Evolutionary conservation across 768 basidiomycete genomes (phyloP).

Genomic region (Sporobolomyces pararoseus): DNA sequence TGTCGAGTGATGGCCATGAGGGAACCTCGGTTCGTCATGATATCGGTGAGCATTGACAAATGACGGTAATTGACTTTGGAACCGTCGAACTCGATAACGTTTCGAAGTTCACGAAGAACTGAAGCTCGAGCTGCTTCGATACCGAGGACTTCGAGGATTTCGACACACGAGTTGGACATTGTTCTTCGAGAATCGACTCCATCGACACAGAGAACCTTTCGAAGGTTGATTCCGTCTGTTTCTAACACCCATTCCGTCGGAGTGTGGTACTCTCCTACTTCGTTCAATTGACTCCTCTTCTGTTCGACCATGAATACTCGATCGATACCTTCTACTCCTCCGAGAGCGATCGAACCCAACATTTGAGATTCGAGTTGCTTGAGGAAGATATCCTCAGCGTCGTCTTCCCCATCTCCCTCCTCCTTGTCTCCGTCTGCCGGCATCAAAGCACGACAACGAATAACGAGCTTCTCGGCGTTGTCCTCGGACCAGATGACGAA

Average conservation of each 20-base stretch:
- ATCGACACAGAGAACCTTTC: slow-evolving; percentile 89
- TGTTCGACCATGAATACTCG: slow-evolving; percentile 91
- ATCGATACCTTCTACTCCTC: slow-evolving; percentile 84
- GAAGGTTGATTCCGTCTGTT: slow-evolving; percentile 93
- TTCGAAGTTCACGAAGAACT: slow-evolving; percentile 86
- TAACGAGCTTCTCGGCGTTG: slow-evolving; percentile 92
- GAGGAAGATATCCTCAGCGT: slow-evolving; percentile 93
- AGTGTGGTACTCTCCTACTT: slow-evolving; percentile 58
- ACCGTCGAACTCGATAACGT: slow-evolving; percentile 98
- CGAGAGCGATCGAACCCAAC: slow-evolving; percentile 88
- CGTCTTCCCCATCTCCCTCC: slow-evolving; percentile 57
- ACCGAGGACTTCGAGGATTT: slow-evolving; percentile 88
- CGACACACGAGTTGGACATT: slow-evolving; percentile 94
- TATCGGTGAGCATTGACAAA: slow-evolving; percentile 88
- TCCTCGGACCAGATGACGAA: slow-evolving; percentile 99
- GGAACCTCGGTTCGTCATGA: slow-evolving; percentile 91
- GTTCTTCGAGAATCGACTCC: slow-evolving; percentile 91
- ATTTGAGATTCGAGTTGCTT: slow-evolving; percentile 94
- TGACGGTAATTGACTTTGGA: slow-evolving; percentile 99
- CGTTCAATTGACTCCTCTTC: slow-evolving; percentile 64
- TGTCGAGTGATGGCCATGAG: slow-evolving; percentile 99
- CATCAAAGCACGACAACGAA: slow-evolving; percentile 83
- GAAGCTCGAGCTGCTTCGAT: slow-evolving; percentile 95
- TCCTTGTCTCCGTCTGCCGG: slow-evolving; percentile 81
- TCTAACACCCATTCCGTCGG: slow-evolving; percentile 86